Percentiles rank a stretch among this genome's conserved stretches.
These are phyloP conservation scores for Parathielavia appendiculata DNA, from an alignment of 495 filamentous ascomycete species.

Conservation along the genomic window DNA sequence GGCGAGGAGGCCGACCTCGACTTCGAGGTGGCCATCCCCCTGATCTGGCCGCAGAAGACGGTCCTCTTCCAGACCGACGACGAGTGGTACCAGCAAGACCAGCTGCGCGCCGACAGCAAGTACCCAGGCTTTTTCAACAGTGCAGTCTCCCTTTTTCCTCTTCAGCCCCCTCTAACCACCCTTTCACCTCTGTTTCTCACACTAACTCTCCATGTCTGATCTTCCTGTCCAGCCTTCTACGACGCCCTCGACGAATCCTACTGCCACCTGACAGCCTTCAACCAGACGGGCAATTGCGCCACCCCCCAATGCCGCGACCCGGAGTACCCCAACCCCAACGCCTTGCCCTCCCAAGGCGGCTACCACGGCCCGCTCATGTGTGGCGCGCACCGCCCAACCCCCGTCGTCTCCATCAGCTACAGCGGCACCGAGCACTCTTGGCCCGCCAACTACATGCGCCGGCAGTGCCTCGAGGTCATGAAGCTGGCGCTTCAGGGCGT, in stretches of 20 bases:
- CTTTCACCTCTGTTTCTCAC: too few relatives aligned
- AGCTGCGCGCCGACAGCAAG: conserved; percentile 15
- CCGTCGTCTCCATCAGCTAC: conserved; percentile 42
- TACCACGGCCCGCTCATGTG: conserved; percentile 58
- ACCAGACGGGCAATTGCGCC: conserved; percentile 32
- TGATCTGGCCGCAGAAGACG: conserved; percentile 55
- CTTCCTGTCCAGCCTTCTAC: conserved; percentile 27
- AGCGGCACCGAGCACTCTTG: conserved; percentile 35
- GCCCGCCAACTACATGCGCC: conserved; percentile 34
- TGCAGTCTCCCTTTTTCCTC: conserved; percentile 8
- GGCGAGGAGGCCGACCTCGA: conserved; percentile 34
- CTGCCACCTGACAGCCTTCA: conserved; percentile 45
- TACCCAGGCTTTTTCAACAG: conserved; percentile 50
- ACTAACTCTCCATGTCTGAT: conserved; percentile 34
- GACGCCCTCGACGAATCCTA: conserved; percentile 58
- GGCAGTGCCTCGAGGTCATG: conserved; percentile 47
- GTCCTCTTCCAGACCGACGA: conserved; percentile 58
- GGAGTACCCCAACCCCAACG: conserved; percentile 50
- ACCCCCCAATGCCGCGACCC: conserved; percentile 41
- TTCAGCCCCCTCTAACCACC: too few relatives aligned
- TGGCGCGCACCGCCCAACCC: conserved; percentile 42
- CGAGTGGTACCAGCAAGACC: conserved; percentile 38
- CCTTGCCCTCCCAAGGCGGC: conserved; percentile 39
- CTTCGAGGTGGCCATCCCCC: conserved; percentile 34
- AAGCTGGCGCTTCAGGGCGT: conserved; percentile 63